phyloP scores from a whole-genome alignment of 1,139 yeast genomes.

The Geotrichum bryndzae region DNA sequence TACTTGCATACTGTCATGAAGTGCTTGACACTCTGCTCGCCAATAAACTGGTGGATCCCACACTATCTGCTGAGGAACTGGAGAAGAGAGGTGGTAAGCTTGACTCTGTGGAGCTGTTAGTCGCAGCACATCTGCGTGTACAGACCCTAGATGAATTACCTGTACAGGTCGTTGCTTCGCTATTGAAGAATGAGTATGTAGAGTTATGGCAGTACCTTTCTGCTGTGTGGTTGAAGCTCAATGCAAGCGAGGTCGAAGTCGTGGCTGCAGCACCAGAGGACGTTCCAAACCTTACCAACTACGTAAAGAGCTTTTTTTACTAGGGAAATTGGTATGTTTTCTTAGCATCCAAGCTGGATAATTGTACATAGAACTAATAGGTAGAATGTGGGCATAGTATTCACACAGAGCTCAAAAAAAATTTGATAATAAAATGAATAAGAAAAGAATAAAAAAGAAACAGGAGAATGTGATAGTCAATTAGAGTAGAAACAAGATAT shows the following conservation, averaged over 20 bases:
- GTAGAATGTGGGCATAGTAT: not conserved
- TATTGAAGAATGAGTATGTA: constrained; percentile 25
- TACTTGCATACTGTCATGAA: constrained; percentile 42
- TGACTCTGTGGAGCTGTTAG: constrained; percentile 23
- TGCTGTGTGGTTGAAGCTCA: not conserved
- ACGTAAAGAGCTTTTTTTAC: not conserved
- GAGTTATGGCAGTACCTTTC: constrained; percentile 13
- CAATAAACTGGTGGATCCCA: not conserved
- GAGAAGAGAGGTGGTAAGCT: not conserved
- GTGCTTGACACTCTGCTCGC: constrained; percentile 33
- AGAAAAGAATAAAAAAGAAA: not conserved
- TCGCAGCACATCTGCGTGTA: constrained; percentile 27
- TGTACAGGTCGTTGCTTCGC: constrained; percentile 20
- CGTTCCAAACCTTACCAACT: constrained; percentile 11
- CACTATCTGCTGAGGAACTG: not conserved
- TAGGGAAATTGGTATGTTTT: not conserved
- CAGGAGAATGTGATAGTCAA: not conserved
- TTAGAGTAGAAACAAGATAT: not conserved
- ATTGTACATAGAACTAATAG: not conserved
- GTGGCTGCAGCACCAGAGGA: constrained; percentile 12
- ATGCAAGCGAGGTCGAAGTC: not conserved
- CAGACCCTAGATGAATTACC: constrained; percentile 25
- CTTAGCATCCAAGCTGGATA: not conserved
- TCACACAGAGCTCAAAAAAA: not conserved
- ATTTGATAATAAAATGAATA: not conserved